These are phyloP conservation scores for Alternaria brassicicola DNA, from an alignment of 2,329 filamentous ascomycete species.

Conservation along the genomic window DNA sequence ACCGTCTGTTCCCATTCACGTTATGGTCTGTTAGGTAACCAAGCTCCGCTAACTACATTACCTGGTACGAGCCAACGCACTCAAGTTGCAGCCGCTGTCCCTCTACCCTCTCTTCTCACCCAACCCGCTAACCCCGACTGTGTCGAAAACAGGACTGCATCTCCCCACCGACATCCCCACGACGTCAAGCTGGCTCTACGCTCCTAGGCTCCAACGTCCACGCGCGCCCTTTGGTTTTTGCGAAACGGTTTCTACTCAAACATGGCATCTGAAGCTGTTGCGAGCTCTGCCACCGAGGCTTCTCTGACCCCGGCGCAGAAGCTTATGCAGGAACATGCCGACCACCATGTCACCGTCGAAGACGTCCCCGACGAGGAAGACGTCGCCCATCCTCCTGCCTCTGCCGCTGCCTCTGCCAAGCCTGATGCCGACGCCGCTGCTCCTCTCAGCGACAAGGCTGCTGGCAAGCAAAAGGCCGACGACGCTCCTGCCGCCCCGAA, in stretches of 20 bases:
- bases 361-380: slow-evolving; percentile 83
- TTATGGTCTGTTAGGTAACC: slow-evolving; percentile 13
- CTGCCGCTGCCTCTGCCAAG: slow-evolving; percentile 56
- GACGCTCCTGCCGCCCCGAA: slow-evolving; percentile 48
- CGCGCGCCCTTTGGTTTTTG: slow-evolving; percentile 46
- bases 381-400: slow-evolving; percentile 62
- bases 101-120: neutral
- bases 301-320: slow-evolving; percentile 59
- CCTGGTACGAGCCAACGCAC: slow-evolving; percentile 15
- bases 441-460: slow-evolving; percentile 66
- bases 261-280: slow-evolving; percentile 48
- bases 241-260: slow-evolving; percentile 47
- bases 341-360: slow-evolving; percentile 75
- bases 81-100: neutral
- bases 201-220: slow-evolving; percentile 41
- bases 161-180: neutral
- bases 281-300: slow-evolving; percentile 45
- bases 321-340: slow-evolving; percentile 66
- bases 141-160: neutral
- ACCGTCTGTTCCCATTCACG: neutral
- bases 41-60: slow-evolving; percentile 15
- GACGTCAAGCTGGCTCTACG: slow-evolving; percentile 37
- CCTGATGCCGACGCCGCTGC: slow-evolving; percentile 24
- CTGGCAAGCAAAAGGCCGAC: slow-evolving; percentile 70
- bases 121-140: neutral